Evolutionary conservation across 1,139 yeast genomes (phyloP).

Genomic region (Nakaseomyces sp.): DNA sequence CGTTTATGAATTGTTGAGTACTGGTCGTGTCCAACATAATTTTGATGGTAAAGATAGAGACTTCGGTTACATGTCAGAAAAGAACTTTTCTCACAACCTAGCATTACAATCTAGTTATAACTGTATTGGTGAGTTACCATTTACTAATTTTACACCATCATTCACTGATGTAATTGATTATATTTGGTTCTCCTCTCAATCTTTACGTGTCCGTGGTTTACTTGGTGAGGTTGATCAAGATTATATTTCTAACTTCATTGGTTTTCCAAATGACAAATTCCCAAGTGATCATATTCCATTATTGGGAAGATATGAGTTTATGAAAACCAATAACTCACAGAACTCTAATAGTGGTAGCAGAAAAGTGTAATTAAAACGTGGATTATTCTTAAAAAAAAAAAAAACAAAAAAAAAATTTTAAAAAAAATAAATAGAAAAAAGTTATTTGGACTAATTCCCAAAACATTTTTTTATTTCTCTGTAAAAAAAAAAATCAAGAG

Average conservation of each 20-base stretch:
- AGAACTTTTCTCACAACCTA: slow-evolving; percentile 77
- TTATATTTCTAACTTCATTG: slow-evolving; percentile 69
- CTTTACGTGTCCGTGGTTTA: slow-evolving; percentile 73
- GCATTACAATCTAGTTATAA: slow-evolving; percentile 80
- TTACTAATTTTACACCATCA: slow-evolving; percentile 88
- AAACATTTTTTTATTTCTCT: neutral
- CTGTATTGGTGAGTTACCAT: slow-evolving; percentile 79
- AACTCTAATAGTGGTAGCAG: slow-evolving; percentile 28
- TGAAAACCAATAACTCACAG: slow-evolving; percentile 34
- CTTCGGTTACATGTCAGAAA: slow-evolving; percentile 85
- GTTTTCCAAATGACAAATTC: slow-evolving; percentile 88
- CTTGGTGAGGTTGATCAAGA: slow-evolving; percentile 77
- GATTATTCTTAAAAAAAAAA: neutral
- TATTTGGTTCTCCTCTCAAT: slow-evolving; percentile 82
- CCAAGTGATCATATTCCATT: slow-evolving; percentile 93
- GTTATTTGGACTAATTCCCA: neutral
- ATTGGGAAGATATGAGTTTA: slow-evolving; percentile 65
- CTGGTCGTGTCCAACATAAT: slow-evolving; percentile 68
- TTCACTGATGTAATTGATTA: slow-evolving; percentile 92
- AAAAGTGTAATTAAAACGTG: slow-evolving; percentile 9
- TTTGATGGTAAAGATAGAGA: slow-evolving; percentile 76
- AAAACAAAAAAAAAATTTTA: neutral
- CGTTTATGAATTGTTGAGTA: slow-evolving; percentile 79
- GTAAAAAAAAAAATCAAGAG: neutral
- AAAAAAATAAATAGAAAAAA: neutral